Evolutionary conservation across 2,329 filamentous ascomycete species (phyloP).

Genomic region (Tolypocladium guangdongense): DNA sequence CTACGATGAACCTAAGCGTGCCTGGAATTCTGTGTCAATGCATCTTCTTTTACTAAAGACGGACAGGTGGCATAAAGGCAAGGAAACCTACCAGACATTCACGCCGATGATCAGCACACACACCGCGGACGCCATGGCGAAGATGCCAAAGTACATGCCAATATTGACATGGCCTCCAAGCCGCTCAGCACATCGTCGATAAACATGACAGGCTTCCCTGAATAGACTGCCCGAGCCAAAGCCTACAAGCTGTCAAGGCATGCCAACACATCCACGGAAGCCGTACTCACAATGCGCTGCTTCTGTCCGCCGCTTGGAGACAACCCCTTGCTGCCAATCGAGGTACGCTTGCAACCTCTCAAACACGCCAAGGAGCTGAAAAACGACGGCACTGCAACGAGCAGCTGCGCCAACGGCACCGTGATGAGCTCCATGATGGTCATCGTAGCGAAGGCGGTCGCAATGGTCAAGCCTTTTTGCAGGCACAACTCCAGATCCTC

Average conservation of each 20-base stretch:
- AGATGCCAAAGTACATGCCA: constrained; percentile 1
- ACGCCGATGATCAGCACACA: neutral
- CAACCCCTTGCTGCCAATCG: neutral
- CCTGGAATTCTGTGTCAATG: neutral
- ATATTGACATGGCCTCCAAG: neutral
- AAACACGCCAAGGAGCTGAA: constrained; percentile 13
- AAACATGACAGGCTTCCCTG: neutral
- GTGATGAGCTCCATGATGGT: constrained; percentile 12
- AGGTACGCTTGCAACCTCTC: constrained; percentile 10
- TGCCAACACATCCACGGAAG: neutral
- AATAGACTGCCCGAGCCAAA: neutral
- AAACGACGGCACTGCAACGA: constrained; percentile 10
- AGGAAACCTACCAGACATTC: neutral
- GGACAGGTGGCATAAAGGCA: neutral
- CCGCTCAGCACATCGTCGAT: neutral
- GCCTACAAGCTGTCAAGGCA: neutral
- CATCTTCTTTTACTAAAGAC: neutral
- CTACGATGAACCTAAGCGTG: neutral
- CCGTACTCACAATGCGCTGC: neutral
- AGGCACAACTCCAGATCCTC: neutral
- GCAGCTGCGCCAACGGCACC: constrained; percentile 8
- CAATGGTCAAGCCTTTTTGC: neutral
- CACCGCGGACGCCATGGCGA: neutral
- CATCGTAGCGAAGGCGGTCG: constrained; percentile 12
- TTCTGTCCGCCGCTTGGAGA: constrained; percentile 1